Evolutionary conservation across 1,284 basidiomycete species (phyloP).

Genomic region (Rhizopogon hawkerae): DNA sequence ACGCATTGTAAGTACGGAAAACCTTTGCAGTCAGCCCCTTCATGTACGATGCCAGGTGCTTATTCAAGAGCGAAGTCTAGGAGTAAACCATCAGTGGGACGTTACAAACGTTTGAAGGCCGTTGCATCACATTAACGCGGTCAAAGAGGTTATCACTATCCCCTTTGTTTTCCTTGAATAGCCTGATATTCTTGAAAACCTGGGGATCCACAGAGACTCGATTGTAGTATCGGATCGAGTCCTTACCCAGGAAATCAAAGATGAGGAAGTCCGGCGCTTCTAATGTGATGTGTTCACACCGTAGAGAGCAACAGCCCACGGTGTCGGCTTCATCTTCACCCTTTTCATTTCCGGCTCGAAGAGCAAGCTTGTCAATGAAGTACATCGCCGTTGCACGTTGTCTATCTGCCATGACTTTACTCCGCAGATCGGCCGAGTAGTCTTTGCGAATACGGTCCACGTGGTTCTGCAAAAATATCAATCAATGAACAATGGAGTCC

Average conservation of each 20-base stretch:
- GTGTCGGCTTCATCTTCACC: constrained; percentile 97
- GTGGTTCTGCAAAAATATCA: constrained; percentile 51
- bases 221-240: constrained; percentile 94
- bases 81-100: constrained; percentile 8
- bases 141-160: constrained; percentile 91
- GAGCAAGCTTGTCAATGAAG: constrained; percentile 90
- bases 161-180: constrained; percentile 86
- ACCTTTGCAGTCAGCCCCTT: constrained; percentile 95
- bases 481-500: neutral
- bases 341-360: constrained; percentile 97
- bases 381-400: constrained; percentile 96
- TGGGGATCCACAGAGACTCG: constrained; percentile 80
- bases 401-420: constrained; percentile 85
- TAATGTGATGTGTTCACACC: constrained; percentile 90
- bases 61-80: constrained; percentile 80
- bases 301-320: constrained; percentile 92
- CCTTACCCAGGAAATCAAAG: constrained; percentile 97
- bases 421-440: constrained; percentile 77
- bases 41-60: constrained; percentile 88
- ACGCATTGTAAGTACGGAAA: constrained; percentile 98
- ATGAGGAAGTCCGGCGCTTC: constrained; percentile 78
- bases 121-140: constrained; percentile 66
- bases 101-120: constrained; percentile 3
- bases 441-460: constrained; percentile 85
- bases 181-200: constrained; percentile 84